These are phyloP conservation scores for Wallacemonas sp. DNA, from an alignment of 208 protist genomes.

Conservation along the genomic window DNA sequence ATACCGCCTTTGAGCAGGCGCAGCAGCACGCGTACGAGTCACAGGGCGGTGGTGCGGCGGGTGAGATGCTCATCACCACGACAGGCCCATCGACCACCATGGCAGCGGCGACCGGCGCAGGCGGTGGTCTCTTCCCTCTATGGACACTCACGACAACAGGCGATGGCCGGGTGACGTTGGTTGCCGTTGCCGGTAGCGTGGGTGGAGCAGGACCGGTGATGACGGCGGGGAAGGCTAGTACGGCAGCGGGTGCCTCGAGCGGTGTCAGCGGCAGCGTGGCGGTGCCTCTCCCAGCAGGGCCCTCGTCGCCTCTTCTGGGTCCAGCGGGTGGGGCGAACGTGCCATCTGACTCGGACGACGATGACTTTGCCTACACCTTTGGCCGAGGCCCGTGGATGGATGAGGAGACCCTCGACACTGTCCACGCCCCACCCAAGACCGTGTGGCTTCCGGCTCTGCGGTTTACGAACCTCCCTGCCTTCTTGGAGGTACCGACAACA, in stretches of 20 bases:
- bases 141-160: background rate
- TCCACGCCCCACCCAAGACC: constrained; percentile 16
- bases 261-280: too few species aligned
- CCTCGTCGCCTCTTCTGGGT: too few species aligned
- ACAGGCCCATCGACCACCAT: background rate
- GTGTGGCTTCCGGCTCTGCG: constrained; percentile 33
- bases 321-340: too few species aligned
- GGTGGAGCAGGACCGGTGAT: constrained; percentile 6
- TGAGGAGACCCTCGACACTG: constrained; percentile 12
- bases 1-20: constrained; percentile 8
- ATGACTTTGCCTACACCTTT: constrained; percentile 26
- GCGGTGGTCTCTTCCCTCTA: too few species aligned
- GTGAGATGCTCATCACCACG: constrained; percentile 5
- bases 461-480: constrained; percentile 20
- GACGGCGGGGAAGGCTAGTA: too few species aligned
- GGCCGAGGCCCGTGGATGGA: constrained; percentile 18
- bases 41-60: constrained; percentile 6
- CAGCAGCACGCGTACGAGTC: constrained; percentile 4
- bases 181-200: background rate
- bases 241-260: too few species aligned
- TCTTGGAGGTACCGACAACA: constrained; percentile 9
- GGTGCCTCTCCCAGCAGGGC: too few species aligned
- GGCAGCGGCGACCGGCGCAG: too few species aligned
- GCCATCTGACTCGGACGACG: constrained; percentile 15
- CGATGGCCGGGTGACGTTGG: background rate